phyloP scores from a whole-genome alignment of 2,329 filamentous ascomycete species.

The Sporothrix mexicana region DNA sequence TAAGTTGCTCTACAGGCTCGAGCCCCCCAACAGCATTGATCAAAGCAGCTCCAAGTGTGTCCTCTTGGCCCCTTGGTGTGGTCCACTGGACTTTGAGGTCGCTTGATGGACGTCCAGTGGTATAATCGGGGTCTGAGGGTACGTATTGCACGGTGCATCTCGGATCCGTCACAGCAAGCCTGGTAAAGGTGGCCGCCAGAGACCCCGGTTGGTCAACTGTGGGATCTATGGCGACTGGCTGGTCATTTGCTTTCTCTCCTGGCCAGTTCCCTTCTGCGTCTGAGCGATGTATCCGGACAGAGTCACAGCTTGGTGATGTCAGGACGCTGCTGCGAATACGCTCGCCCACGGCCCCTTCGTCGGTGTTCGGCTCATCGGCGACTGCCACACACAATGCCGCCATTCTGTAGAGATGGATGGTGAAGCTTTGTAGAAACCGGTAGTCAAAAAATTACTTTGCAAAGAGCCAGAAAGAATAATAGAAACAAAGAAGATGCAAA shows the following conservation, averaged over 20 bases:
- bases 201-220: neutral
- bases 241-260: neutral
- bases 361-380: neutral
- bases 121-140: neutral
- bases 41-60: neutral
- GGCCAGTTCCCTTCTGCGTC: too few relatives aligned
- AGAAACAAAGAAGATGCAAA: neutral
- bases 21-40: neutral
- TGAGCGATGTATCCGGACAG: slow-evolving; percentile 30
- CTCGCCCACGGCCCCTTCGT: neutral
- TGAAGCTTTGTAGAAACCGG: neutral
- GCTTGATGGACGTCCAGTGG: neutral
- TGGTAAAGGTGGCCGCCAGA: neutral
- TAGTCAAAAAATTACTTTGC: neutral
- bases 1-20: too few relatives aligned
- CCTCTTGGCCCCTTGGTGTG: neutral
- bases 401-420: neutral
- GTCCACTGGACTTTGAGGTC: neutral
- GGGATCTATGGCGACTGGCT: too few relatives aligned
- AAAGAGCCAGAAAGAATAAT: slow-evolving; percentile 11
- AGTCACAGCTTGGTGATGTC: slow-evolving; percentile 25
- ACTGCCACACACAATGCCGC: neutral
- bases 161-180: neutral
- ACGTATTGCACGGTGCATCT: neutral
- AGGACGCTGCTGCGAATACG: neutral